Base-by-base conservation (phyloP, 306 rosid genomes). In the Vicia faba region DNA sequence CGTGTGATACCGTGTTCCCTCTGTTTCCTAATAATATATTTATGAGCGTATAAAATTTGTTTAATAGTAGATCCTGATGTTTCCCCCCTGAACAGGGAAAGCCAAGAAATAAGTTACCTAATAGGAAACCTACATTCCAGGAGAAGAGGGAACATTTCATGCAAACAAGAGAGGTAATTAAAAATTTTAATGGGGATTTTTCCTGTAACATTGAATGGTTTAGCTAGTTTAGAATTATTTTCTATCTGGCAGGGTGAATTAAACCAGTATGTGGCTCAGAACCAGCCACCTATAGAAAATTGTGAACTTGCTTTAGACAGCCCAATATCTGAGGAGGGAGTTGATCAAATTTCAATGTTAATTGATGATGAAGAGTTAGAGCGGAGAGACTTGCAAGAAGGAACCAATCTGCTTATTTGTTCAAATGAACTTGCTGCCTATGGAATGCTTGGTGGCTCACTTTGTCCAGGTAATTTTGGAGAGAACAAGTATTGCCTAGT, bases 291-390 rank as follows among this genome's bases (percentile, higher is more conserved):
- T 18, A 72, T 78, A 53, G 78, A 62, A 76, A 86, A 81, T 50
- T 90, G 97, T 71, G 88, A 81, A 67, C 96, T 93, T 76, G 71
- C 79, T 81, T 76, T 85, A 73, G 89, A 79, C 73, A 78, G 70
- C 69, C 57, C 63, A 69, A 74, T 64, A 64, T 73, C 80, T 11
- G 82, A 65, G 71, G 96, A 82, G 56, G 73, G 60, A 40, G 56
- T 63, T 62, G 74, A 79, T 77, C 88, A 45, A 56, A 70, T 83
- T 69, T 78, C 87, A 54, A 68, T 81, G 81, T 84, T 90, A 74
- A 72, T 86, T 44, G 99, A 93, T 62, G 99, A 93, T 41, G 97
- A 93, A 76, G 96, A 90, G 83, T 83, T 93, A 64, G 99, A 93
- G 82, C 63, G 79, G 73, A 84, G 86, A 78, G 95, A 86, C 33